Conservation (phyloP, 2,329 filamentous ascomycete genomes). For the Fusarium poae region DNA sequence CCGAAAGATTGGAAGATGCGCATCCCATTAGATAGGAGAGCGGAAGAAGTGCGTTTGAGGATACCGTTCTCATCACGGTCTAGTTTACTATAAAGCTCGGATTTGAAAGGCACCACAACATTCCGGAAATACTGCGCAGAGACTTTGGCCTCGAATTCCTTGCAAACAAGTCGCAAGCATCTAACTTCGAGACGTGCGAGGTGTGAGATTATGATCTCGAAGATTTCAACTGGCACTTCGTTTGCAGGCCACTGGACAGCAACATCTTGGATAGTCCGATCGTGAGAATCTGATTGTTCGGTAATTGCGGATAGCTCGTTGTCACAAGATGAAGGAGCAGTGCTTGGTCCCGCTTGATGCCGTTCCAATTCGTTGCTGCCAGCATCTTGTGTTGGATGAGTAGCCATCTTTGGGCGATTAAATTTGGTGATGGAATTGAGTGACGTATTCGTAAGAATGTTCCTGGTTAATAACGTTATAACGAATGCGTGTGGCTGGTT, state of each 20-base stretch:
- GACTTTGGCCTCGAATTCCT: slow-evolving; percentile 68
- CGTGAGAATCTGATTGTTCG: slow-evolving; percentile 19
- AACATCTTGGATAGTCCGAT: slow-evolving; percentile 1
- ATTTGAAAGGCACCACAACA: slow-evolving; percentile 74
- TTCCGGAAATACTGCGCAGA: slow-evolving; percentile 71
- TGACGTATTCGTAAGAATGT: neutral
- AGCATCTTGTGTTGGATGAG: neutral
- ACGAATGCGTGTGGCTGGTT: slow-evolving; percentile 5
- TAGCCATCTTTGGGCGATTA: neutral
- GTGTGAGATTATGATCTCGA: slow-evolving; percentile 66
- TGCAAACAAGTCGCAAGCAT: slow-evolving; percentile 71
- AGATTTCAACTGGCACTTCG: slow-evolving; percentile 71
- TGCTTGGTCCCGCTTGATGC: slow-evolving; percentile 28
- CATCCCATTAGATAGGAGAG: slow-evolving; percentile 63
- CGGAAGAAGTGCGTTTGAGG: slow-evolving; percentile 44
- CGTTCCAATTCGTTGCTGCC: neutral
- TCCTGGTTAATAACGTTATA: slow-evolving; percentile 1
- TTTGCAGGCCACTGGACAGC: slow-evolving; percentile 51
- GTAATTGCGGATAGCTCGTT: slow-evolving; percentile 21
- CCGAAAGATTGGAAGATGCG: slow-evolving; percentile 73
- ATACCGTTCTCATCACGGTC: slow-evolving; percentile 40
- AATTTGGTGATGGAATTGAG: too few relatives aligned
- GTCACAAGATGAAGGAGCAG: slow-evolving; percentile 40
- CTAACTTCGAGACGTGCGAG: slow-evolving; percentile 71
- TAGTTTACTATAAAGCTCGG: slow-evolving; percentile 68